These are phyloP conservation scores for Pilobolus umbonatus DNA, from an alignment of 192 early-diverging fungal genomes.

Conservation along the genomic window DNA sequence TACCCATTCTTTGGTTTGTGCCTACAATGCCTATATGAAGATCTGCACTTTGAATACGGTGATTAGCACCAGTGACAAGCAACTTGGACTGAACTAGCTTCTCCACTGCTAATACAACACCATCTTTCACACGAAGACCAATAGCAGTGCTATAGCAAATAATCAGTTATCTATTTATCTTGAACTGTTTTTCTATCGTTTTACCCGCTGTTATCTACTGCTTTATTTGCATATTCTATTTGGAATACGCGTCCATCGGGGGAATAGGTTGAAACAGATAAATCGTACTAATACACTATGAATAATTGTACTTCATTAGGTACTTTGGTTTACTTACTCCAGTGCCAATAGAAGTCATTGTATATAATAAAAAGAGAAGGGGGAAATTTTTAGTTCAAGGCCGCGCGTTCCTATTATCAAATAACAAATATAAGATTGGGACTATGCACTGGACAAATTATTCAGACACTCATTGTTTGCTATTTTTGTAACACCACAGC, in stretches of 20 bases:
- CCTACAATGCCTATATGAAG: constrained; percentile 89
- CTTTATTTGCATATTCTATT: constrained; percentile 97
- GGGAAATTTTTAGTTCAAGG: not conserved
- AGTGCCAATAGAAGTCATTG: constrained; percentile 85
- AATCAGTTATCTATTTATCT: not conserved
- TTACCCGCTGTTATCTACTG: constrained; percentile 97
- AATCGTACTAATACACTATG: constrained; percentile 74
- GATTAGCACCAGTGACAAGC: constrained; percentile 89
- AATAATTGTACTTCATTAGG: constrained; percentile 12
- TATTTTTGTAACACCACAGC: too few species aligned
- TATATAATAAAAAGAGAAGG: constrained; percentile 1
- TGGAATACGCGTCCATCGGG: constrained; percentile 99
- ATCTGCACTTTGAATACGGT: constrained; percentile 87
- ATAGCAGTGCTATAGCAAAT: constrained; percentile 72
- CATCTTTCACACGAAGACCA: constrained; percentile 90
- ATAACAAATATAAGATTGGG: too few species aligned
- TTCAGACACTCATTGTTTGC: too few species aligned
- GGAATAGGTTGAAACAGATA: constrained; percentile 97
- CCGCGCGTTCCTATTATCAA: constrained; percentile 17
- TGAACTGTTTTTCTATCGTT: not conserved
- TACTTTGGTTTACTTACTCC: constrained; percentile 55
- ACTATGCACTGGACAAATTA: too few species aligned
- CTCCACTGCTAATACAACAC: constrained; percentile 94
- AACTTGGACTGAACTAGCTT: constrained; percentile 95
- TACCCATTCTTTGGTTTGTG: not conserved